These are phyloP conservation scores for Areca catechu DNA, from an alignment of 176 grass and related monocot genomes.

Conservation along the genomic window DNA sequence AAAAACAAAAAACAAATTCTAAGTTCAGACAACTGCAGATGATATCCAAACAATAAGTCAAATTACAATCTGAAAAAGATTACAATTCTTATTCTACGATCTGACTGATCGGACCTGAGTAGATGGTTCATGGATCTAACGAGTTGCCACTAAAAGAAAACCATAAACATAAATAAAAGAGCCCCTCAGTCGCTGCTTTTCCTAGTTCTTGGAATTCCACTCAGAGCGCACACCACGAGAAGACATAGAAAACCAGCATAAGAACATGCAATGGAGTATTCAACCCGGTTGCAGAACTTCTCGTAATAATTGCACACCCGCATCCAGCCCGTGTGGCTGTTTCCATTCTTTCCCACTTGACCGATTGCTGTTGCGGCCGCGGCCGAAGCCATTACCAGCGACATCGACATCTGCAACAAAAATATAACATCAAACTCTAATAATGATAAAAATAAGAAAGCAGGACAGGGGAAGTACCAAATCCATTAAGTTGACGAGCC, in stretches of 20 bases:
- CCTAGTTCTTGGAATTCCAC: not conserved
- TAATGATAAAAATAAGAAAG: not conserved
- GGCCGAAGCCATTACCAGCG: not conserved
- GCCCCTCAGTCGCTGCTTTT: not conserved
- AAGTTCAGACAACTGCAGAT: too few species aligned
- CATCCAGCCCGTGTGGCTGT: not conserved
- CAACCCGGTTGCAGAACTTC: not conserved
- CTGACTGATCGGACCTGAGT: not conserved
- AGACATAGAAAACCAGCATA: not conserved
- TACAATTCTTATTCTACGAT: not conserved
- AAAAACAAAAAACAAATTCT: too few species aligned
- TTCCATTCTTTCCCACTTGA: conserved; percentile 3
- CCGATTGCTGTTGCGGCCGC: not conserved
- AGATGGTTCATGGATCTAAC: too few species aligned
- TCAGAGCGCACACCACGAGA: conserved; percentile 2
- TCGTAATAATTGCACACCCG: conserved; percentile 3
- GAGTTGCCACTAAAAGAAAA: too few species aligned
- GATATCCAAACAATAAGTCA: too few species aligned
- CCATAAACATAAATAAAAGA: not conserved
- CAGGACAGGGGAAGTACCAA: not conserved
- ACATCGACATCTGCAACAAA: not conserved
- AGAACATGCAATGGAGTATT: not conserved
- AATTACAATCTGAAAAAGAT: not conserved
- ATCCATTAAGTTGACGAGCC: not conserved
- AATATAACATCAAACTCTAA: too few species aligned